Evolutionary conservation across 768 basidiomycete species (phyloP), one percentile per base, ranked within the genome.

Genomic region (Podaxis mareebaensis): DNA sequence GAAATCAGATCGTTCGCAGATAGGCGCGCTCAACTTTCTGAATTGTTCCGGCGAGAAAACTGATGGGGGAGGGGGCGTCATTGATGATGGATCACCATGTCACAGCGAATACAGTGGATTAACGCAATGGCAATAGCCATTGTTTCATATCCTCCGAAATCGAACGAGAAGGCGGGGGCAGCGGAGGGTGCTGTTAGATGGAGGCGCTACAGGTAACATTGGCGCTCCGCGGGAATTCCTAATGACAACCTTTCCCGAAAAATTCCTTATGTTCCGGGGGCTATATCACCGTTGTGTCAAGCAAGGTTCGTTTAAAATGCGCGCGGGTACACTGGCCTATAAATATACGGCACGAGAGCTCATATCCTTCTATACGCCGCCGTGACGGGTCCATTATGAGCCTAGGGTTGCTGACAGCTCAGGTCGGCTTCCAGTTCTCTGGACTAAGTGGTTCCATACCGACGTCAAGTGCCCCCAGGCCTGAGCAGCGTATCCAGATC

Each of bases 21-120:
- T 60, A 53, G 40, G n/a, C 28, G 52, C 26, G 8, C 20, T 36
- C 26, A 6, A 38, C 17, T 17, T 5, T 8, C 36, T 48, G 11
- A 26, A 15, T 53, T 61, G 60, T 61, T 61, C 60, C 60, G 60
- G 60, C 4, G 20, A 54, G 26, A n/a, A n/a, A 30, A 56, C 39
- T 56, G 22, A 20, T 61, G 60, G 53, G 52, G 57, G 28, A 58
- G 17, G 4, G 3, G 15, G 26, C 39, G 58, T 49, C 20, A 40
- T 48, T 52, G 59, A 52, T 60, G 49, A 60, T 53, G 26, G 40
- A 58, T 58, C 56, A 44, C 36, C 22, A 40, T 44, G 12, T 12
- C 6, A 48, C 15, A 42, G 54, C n/a, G 6, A 52, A 38, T n/a
- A 15, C 22, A 40, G 58, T 22, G 22, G 39, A 22, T 51, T 51